Base-by-base conservation (phyloP, 805 yeast genomes). In the Candida michaelii region DNA sequence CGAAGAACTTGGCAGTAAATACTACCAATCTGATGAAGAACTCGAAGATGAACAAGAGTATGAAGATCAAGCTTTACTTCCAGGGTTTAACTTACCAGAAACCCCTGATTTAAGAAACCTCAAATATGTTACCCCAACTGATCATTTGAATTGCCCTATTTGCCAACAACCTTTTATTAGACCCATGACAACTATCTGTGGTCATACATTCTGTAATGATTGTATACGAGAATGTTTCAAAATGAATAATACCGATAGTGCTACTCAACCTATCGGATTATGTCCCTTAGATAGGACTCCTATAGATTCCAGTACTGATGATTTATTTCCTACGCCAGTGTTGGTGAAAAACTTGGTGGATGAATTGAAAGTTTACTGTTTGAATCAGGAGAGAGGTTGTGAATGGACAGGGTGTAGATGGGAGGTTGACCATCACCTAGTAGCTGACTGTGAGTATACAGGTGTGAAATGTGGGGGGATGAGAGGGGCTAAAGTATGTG, bases 231-330 rank as follows among this genome's bases (percentile, higher is more conserved):
- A 74, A 48, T 68, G 76, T 35, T 56, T 77, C 18, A 69, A 62
- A 58, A 40, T 52, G 70, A 35, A 72, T 56, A 33, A 43, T 13
- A 43, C 24, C 35, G 35, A 49, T 11, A 41, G 48, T 7, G 63
- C 63, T 2, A 27, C 46, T 6, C 47, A 44, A n/a, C 27, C 47
- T 11, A 18, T 46, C 3, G 53, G 53, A 12, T 27, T 49, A 4
- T 82, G 89, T 57, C 89, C 89, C 0, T 62, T 82, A 23, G 88
- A 83, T 59, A 61, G 88, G 39, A 76, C 76, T 2, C 67, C 73
- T 2, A 50, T 83, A 31, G 60, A 65, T 41, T 44, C 58, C 3
- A 54, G 54, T 17, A 36, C 48, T 3, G 56, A 64, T 34, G 71
- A 66, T 40, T 51, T 66, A 38, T 66, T 66, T 31, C 65, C 67